A percentile compares a stretch with the other conserved stretches of the same genome.
phyloP scores from a whole-genome alignment of 768 basidiomycete genomes.

The Phlebiopsis flavidoalba region DNA sequence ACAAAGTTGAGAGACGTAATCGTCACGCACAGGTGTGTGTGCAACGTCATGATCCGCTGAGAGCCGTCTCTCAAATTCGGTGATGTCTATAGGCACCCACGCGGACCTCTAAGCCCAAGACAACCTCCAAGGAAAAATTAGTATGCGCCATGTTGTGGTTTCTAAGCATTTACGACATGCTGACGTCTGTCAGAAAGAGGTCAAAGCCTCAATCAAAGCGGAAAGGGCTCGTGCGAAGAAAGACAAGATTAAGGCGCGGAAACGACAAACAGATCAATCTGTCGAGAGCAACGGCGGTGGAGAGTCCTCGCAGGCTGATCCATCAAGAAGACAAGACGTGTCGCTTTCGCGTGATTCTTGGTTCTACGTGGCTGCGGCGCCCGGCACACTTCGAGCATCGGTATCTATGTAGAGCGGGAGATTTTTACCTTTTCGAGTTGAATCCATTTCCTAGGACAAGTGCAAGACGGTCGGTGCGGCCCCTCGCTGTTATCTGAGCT shows the following conservation, averaged over 20 bases:
- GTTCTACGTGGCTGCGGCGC: not conserved
- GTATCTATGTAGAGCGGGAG: not conserved
- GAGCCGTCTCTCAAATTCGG: not conserved
- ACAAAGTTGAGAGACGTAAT: conserved; percentile 13
- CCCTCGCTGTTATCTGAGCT: not conserved
- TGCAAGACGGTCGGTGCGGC: too few species aligned
- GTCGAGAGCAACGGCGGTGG: not conserved
- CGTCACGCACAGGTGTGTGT: not conserved
- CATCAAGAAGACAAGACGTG: not conserved
- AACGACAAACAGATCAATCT: conserved; percentile 6
- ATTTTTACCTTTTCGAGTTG: not conserved
- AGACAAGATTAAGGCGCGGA: conserved; percentile 17
- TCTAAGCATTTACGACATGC: not conserved
- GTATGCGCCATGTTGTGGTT: conserved; percentile 9
- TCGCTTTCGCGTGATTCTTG: conserved; percentile 11
- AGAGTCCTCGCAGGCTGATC: not conserved
- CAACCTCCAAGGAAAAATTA: conserved; percentile 16
- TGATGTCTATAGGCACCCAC: not conserved
- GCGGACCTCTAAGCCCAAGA: not conserved
- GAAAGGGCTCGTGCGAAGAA: conserved; percentile 16
- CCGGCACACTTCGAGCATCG: not conserved
- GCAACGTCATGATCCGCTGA: not conserved
- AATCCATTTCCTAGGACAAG: too few species aligned
- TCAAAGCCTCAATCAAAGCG: conserved; percentile 17
- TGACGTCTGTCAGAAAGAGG: conserved; percentile 13